Base-by-base conservation (phyloP, 805 yeast species). In the Saccharomyces paradoxus region DNA sequence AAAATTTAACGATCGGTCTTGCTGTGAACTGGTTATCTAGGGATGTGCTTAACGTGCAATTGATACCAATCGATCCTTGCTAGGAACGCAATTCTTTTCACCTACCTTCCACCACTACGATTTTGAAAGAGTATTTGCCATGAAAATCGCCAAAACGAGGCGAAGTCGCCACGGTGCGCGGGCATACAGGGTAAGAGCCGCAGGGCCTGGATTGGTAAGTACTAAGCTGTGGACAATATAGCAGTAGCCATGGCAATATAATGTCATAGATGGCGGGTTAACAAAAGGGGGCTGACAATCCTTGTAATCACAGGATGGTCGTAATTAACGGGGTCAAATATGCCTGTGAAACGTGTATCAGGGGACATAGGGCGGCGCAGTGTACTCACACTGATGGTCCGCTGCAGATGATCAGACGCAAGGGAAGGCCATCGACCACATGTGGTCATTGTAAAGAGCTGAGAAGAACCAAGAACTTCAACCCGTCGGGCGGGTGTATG, bases 301-400 rank as follows among this genome's bases (percentile, higher is more conserved):
- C 7, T 2, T 8, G 44, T 17, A 8, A 17, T 12, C 22, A 32
- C 14, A 57, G 5, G 6, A 92, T 91, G 97, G 96, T 92, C 53
- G 75, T 88, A 50, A 83, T 90, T 52, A 87, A 90, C 63, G 97
- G 97, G 46, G 85, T 86, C 59, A 92, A 94, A 68, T 92, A 90
- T 71, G 98, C 99, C 56, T 92, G 99, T 69, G 96, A 89, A 59
- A 74, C 96, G 57, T 92, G 99, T 71, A 91, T 92, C 50, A 78
- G 98, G 55, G 99, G 99, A 48, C 99, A 92, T 66, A 76, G 98
- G 50, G 97, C 90, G 48, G 87, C 97, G 1, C 81, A 94, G 1
- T 92, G 99, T 71, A 82, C 85, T 46, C 99, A 92, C 68, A 82
- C 90, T 0, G 96, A 94, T 61, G 88, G 89, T 65, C 94, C 94